Conservation (phyloP, 2,329 filamentous ascomycete genomes). For the Penicillium capsulatum region DNA sequence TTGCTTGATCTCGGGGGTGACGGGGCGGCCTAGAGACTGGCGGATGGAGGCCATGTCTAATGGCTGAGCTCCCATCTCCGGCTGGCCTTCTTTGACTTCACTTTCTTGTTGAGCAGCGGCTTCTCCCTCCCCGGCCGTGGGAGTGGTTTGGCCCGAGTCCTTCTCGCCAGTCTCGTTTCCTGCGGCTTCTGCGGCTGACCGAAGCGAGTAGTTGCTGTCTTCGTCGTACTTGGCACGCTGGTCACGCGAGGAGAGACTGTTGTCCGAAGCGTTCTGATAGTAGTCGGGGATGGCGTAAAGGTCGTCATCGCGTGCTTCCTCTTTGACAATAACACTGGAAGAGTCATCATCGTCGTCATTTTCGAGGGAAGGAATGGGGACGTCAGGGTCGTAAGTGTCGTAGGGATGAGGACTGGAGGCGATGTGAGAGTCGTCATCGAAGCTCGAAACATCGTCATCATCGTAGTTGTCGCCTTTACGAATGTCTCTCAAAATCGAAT, state of each 20-base stretch:
- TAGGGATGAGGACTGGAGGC: conserved; percentile 57
- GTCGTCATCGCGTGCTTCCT: conserved; percentile 56
- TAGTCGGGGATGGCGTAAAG: conserved; percentile 66
- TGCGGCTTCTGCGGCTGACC: conserved; percentile 31
- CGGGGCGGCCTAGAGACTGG: conserved; percentile 40
- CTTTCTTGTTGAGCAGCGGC: conserved; percentile 5
- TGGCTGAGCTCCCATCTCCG: conserved; percentile 21
- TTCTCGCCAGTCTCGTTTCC: conserved; percentile 28
- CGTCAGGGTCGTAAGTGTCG: conserved; percentile 73
- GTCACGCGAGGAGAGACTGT: conserved; percentile 27
- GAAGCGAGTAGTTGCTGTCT: conserved; percentile 53
- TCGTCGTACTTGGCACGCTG: conserved; percentile 49
- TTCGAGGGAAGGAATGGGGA: conserved; percentile 84
- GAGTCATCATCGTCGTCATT: conserved; percentile 54
- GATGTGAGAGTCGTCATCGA: conserved; percentile 59
- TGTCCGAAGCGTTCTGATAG: conserved; percentile 50
- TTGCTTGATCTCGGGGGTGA: conserved; percentile 54
- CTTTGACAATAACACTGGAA: conserved; percentile 63
- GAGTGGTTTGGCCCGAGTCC: conserved; percentile 31
- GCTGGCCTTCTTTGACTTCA: conserved; percentile 35
- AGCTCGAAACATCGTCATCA: conserved; percentile 46
- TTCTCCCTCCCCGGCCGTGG: conserved; percentile 23
- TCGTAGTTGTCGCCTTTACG: conserved; percentile 61
- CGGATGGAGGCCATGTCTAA: conserved; percentile 38
- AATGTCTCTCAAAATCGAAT: conserved; percentile 86